Base-by-base conservation (phyloP, 768 basidiomycete genomes). In the Lactifluus rugatus region DNA sequence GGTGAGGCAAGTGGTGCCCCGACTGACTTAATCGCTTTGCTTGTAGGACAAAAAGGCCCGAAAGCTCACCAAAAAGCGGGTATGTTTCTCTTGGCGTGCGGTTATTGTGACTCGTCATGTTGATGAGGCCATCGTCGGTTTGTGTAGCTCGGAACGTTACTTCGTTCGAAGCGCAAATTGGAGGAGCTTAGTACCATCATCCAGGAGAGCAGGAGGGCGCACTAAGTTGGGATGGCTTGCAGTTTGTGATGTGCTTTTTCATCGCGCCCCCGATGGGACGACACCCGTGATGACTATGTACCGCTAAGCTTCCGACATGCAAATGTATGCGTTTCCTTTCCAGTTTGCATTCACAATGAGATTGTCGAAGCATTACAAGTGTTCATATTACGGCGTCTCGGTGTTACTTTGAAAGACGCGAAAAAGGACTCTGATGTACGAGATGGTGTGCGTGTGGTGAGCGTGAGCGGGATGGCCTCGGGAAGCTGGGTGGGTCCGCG, bases 61-160 rank as follows among this genome's bases (percentile, higher is more conserved):
- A 74, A 98, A 98, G 79, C 79, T 98, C 80, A 94, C 93, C 67
- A 99, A 99, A 86, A 97, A 95, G 81, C 86, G 93, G 81, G 95
- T 96, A 69, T 66, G 86, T 83, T n/a, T 10, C 34, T 57, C 21
- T 36, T 5, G 32, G 14, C 48, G 51, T n/a, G 4, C 26, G 17
- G 32, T 11, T 8, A 17, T 23, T 51, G 47, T 6, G 19, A 32
- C 16, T 10, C 28, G 47, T 46, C 25, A 57, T 58, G 63, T 46
- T 36, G 57, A 37, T 57, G 19, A 14, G 21, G 21, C 21, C 62
- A 51, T 50, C 37, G 54, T 56, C 46, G 37, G 16, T 48, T 17
- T 26, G 42, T 44, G 57, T 68, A 93, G 93, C 86, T 99, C 69
- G 96, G 96, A 37, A 98, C 96, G n/a, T 82, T 98, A 66, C 78